Base-by-base conservation (phyloP, 805 yeast genomes). In the Lipomyces lipofer region DNA sequence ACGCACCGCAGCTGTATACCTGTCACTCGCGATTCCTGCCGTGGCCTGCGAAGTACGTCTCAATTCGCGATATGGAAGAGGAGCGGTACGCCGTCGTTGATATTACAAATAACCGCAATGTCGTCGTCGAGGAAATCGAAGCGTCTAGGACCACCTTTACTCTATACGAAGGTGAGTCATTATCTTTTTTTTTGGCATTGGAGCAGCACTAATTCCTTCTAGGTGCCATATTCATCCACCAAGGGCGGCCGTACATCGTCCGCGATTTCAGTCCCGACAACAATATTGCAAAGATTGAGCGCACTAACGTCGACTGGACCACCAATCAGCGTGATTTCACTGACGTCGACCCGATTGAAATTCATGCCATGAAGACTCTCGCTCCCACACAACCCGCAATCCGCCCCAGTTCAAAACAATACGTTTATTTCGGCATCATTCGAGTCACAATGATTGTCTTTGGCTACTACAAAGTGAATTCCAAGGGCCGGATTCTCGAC, bases 171-270 rank as follows among this genome's bases (percentile, higher is more conserved):
- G 64, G 55, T 46, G 30, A 3, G 43, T n/a, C 36, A 19, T 15
- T 10, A 12, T 27, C 33, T 12, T 27, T 15, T 2, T 1, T 4
- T 30, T 13, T 27, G 13, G 13, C 8, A 8, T 25, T 2, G 8
- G 33, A 12, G 8, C 21, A 84, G 80, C 65, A 27, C 13, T 27
- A 36, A 21, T 25, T 27, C 10, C 5, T n/a, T n/a, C 3, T 38
- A 51, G 99, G 99, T 1, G 99, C 94, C 0, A 90, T 94, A 1
- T 90, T 87, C 62, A 79, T 92, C 40, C 97, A 94, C 67, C 98
- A 94, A 70, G 99, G 99, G 5, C 78, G 81, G 58, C 88, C 97
- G 0, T 92, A 90, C 64, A 69, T 94, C 38, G 94, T 94, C 0
- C 78, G 85, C 46, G 96, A 90, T 63, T 85, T 94, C 65, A 86